Evolutionary conservation across 129 eudicot species (phyloP).

Genomic region (Lactuca sativa): DNA sequence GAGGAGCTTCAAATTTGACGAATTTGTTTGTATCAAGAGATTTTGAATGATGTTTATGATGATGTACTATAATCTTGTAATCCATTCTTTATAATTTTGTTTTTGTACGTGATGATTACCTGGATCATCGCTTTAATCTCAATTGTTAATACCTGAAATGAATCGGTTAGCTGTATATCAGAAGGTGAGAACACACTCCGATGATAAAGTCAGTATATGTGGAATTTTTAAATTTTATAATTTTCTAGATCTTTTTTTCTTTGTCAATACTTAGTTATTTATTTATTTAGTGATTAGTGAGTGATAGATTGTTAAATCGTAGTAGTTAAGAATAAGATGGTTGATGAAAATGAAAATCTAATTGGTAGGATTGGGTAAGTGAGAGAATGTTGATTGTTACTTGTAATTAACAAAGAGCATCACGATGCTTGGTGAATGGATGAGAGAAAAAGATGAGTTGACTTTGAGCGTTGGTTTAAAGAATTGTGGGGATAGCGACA

Average conservation of each 20-base stretch:
- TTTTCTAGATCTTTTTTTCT: no score
- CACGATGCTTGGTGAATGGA: background rate
- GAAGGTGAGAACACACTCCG: no score
- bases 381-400: background rate
- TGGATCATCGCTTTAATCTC: no score
- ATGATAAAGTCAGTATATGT: background rate
- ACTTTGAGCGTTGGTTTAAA: no score
- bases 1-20: background rate
- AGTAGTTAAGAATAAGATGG: background rate
- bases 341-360: background rate
- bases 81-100: background rate
- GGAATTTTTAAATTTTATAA: no score
- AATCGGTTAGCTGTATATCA: no score
- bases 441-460: background rate
- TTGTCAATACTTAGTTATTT: no score
- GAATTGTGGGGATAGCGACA: no score
- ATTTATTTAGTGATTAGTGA: no score
- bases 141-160: no score
- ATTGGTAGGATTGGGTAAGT: background rate
- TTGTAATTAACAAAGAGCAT: no score
- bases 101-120: background rate
- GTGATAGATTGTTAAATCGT: no score
- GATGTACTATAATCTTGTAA: background rate
- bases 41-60: background rate
- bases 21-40: background rate